These are phyloP conservation scores for Termitomyces sp. DNA, from an alignment of 768 basidiomycete species.

Conservation along the genomic window DNA sequence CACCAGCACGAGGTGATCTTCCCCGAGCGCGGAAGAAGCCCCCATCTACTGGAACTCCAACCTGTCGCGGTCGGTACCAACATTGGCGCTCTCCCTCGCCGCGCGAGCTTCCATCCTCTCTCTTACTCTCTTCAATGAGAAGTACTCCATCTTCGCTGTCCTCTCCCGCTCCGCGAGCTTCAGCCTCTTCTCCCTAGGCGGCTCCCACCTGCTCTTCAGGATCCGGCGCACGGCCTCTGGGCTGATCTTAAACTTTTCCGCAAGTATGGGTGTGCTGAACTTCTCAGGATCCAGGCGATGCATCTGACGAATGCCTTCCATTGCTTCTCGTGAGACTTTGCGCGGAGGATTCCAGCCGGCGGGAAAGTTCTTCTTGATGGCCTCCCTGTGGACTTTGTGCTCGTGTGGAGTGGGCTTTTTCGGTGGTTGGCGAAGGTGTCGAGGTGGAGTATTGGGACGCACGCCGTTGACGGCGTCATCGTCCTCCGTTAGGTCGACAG, in stretches of 20 bases:
- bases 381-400: slow-evolving; percentile 43
- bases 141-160: slow-evolving; percentile 31
- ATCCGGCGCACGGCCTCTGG: slow-evolving; percentile 80
- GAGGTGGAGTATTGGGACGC: slow-evolving; percentile 28
- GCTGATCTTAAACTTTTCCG: slow-evolving; percentile 71
- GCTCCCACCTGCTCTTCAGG: slow-evolving; percentile 69
- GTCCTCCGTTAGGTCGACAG: slow-evolving; percentile 47
- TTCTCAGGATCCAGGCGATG: slow-evolving; percentile 56
- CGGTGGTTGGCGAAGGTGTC: slow-evolving; percentile 32
- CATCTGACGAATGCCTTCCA: slow-evolving; percentile 71
- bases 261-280: slow-evolving; percentile 64
- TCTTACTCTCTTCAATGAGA: slow-evolving; percentile 31
- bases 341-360: slow-evolving; percentile 74
- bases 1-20: slow-evolving; percentile 9
- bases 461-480: slow-evolving; percentile 40
- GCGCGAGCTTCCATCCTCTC: slow-evolving; percentile 34
- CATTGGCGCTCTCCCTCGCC: slow-evolving; percentile 21
- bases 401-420: slow-evolving; percentile 39
- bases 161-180: slow-evolving; percentile 48
- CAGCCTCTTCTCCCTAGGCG: slow-evolving; percentile 45
- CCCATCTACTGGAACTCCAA: slow-evolving; percentile 34
- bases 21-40: slow-evolving; percentile 12
- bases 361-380: slow-evolving; percentile 51
- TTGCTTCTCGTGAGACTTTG: slow-evolving; percentile 77
- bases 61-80: slow-evolving; percentile 18